Conservation (phyloP, 441 rosid genomes). For the Theobroma grandiflorum region DNA sequence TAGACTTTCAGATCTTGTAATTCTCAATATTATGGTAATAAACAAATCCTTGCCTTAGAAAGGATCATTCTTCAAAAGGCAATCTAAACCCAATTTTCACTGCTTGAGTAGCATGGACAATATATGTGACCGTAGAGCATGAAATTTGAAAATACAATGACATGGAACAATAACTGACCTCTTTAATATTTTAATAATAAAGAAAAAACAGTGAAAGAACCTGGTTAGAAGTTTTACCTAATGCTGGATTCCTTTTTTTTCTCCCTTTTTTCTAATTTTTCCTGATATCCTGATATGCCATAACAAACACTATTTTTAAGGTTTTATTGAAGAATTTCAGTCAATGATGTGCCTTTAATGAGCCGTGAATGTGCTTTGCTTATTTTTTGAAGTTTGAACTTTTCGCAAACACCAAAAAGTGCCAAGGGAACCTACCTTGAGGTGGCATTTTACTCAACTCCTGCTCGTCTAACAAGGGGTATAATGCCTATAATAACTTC, state of each 20-base stretch:
- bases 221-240: not conserved
- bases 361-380: not conserved
- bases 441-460: not conserved
- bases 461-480: not conserved
- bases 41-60: not conserved
- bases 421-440: not conserved
- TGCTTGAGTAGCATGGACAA: not conserved
- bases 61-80: not conserved
- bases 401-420: not conserved
- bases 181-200: not conserved
- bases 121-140: not conserved
- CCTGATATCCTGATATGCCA: not conserved
- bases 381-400: not conserved
- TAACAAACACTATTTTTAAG: not conserved
- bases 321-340: not conserved
- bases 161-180: not conserved
- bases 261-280: not conserved
- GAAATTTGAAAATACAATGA: not conserved
- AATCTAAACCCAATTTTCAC: not conserved
- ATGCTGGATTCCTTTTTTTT: not conserved
- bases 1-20: not conserved
- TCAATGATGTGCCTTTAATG: not conserved
- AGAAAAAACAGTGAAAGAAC: not conserved
- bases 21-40: not conserved
- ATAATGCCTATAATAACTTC: conserved; percentile 2